Conservation (phyloP, 441 rosid species). For the Theobroma grandiflorum region DNA sequence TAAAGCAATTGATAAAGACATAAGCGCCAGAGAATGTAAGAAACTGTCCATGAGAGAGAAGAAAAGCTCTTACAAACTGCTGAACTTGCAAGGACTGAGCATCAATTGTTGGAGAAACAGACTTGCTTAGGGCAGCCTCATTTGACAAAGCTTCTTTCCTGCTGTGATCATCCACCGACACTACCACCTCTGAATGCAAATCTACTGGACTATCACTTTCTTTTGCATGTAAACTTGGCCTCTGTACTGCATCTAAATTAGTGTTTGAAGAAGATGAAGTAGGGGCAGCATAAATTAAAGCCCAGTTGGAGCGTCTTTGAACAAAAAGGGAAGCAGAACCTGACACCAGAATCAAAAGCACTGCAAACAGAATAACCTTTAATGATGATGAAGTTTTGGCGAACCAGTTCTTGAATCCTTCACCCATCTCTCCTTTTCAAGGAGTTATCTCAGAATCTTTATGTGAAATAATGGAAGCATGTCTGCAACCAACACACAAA, state of each 20-base stretch:
- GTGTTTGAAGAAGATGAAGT: constrained; percentile 8
- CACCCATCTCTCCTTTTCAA: constrained; percentile 38
- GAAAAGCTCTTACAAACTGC: constrained; percentile 26
- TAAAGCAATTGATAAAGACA: not conserved
- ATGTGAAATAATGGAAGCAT: not conserved
- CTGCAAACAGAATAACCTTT: constrained; percentile 49
- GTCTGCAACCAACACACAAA: not conserved
- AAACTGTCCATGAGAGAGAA: not conserved
- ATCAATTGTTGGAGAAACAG: constrained; percentile 29
- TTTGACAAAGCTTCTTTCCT: constrained; percentile 18
- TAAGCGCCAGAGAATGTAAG: not conserved
- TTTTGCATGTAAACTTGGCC: constrained; percentile 17
- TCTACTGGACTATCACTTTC: constrained; percentile 17
- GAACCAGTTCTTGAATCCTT: constrained; percentile 34
- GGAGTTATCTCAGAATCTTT: not conserved
- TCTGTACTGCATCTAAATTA: not conserved
- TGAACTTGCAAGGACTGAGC: constrained; percentile 17
- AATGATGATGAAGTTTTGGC: constrained; percentile 31
- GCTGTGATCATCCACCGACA: constrained; percentile 7
- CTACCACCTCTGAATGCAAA: constrained; percentile 23
- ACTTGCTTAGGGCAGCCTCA: not conserved
- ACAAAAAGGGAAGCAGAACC: constrained; percentile 46
- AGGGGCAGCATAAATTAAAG: constrained; percentile 44
- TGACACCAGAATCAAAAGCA: constrained; percentile 53
- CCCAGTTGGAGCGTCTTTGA: constrained; percentile 34